Evolutionary conservation across 495 filamentous ascomycete genomes (phyloP).

Genomic region (Penicillium antarcticum): DNA sequence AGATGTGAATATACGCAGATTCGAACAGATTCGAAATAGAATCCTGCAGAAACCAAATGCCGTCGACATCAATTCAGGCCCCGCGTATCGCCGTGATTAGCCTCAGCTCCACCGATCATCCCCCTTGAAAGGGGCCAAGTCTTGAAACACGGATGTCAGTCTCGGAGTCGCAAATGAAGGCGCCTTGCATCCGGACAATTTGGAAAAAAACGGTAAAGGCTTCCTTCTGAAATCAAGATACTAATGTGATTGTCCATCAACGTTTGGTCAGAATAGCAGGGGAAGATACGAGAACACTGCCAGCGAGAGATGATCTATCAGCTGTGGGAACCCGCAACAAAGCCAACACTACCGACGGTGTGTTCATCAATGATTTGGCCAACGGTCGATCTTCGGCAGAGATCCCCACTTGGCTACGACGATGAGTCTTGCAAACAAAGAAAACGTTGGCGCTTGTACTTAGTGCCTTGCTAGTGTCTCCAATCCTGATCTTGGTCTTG

Average conservation of each 20-base stretch:
- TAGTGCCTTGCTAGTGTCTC: neutral
- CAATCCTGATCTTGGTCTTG: neutral
- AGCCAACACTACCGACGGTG: slow-evolving; percentile 1
- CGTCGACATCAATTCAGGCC: neutral
- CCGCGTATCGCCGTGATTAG: slow-evolving; percentile 1
- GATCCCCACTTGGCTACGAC: neutral
- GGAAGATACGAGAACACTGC: neutral
- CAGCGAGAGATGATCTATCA: slow-evolving; percentile 1
- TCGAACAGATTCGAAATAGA: neutral
- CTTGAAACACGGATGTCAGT: neutral
- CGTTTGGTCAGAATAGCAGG: neutral
- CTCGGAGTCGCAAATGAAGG: neutral
- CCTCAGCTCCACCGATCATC: neutral
- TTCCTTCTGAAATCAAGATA: neutral
- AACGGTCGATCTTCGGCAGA: neutral
- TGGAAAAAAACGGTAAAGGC: neutral
- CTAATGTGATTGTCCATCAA: neutral
- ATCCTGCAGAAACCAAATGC: neutral
- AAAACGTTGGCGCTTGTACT: neutral
- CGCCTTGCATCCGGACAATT: neutral
- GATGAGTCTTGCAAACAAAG: neutral
- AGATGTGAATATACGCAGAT: neutral
- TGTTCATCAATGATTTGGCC: neutral
- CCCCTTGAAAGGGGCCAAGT: neutral
- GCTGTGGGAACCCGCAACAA: neutral